Evolutionary conservation across 495 filamentous ascomycete species (phyloP), one percentile per base, ranked within the genome.

Genomic region (Tuber indicum): DNA sequence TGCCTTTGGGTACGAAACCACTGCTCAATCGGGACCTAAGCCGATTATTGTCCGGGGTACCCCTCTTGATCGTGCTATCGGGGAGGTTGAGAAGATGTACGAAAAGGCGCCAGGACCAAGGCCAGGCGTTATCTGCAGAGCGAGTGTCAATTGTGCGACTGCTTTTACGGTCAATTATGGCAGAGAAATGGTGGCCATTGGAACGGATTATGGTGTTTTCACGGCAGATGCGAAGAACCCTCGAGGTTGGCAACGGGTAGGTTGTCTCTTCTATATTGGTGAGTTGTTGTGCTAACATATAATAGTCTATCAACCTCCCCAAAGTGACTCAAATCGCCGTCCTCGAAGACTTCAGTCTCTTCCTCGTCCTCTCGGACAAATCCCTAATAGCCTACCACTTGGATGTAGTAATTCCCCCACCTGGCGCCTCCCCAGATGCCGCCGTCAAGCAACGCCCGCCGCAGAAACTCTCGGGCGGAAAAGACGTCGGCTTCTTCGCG

Each of bases 401-500:
- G 32, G 96, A 99, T 82, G 90, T 93, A 46, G 89, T 98, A 3
- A 92, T 93, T 74, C 92, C 94, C 0, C 86, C 86, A 21, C 81
- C 82, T 58, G 78, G 78, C 42, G 69, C 43, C 17, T 76, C 75
- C 72, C 66, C 77, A 72, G 76, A 78, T 17, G 71, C 79, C 19
- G 75, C 72, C 39, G 71, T 85, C 0, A 85, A 89, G 21, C 89
- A 92, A 36, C 89, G 91, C 73, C 93, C 95, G 6, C 96, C 96
- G 1, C 95, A 98, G 83, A 94, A 96, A 80, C 86, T 99, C 45
- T 96, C 94, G 69, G 92, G 92, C 32, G 87, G 88, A 74, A 91
- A 93, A 75, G 96, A 98, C 85, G 94, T 99, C 21, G 91, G 94
- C 46, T 98, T 98, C 88, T 98, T 98, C 84, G 93, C 94, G 9